Conservation (phyloP, 2,329 filamentous ascomycete species). For the Penicillium expansum region DNA sequence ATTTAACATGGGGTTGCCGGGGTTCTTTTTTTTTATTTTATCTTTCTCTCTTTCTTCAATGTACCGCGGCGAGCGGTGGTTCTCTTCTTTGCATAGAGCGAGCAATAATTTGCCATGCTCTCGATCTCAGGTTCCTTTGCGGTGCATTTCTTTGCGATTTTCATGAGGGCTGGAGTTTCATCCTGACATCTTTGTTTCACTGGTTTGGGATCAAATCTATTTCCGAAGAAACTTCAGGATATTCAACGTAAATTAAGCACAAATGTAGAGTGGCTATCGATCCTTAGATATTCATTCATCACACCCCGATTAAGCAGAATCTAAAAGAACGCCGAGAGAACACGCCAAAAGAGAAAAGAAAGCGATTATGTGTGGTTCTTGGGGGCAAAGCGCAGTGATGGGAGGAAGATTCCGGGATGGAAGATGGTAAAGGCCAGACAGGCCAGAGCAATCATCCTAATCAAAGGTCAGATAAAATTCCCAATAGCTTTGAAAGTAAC, state of each 20-base stretch:
- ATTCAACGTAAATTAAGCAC: neutral
- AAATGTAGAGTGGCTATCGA: neutral
- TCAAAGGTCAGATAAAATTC: conserved; percentile 1
- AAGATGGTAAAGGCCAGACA: conserved; percentile 42
- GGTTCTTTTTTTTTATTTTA: neutral
- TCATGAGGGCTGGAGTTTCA: conserved; percentile 11
- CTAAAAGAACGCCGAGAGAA: neutral
- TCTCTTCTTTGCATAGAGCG: conserved; percentile 15
- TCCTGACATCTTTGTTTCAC: neutral
- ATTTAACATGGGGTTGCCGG: conserved; percentile 16
- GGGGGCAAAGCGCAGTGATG: conserved; percentile 29
- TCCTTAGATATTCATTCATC: neutral
- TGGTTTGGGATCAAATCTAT: neutral
- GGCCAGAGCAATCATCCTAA: conserved; percentile 48
- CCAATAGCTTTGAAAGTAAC: neutral
- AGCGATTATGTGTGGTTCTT: conserved; percentile 20
- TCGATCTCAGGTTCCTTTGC: neutral
- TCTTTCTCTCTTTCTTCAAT: neutral
- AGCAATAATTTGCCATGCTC: conserved; percentile 7
- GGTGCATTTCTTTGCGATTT: conserved; percentile 7
- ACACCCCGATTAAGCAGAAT: neutral
- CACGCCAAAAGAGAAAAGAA: neutral
- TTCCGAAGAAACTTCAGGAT: neutral
- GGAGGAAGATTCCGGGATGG: conserved; percentile 48
- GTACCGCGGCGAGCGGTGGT: neutral